Evolutionary conservation across 441 rosid species (phyloP).

Genomic region (Erodium texanum): DNA sequence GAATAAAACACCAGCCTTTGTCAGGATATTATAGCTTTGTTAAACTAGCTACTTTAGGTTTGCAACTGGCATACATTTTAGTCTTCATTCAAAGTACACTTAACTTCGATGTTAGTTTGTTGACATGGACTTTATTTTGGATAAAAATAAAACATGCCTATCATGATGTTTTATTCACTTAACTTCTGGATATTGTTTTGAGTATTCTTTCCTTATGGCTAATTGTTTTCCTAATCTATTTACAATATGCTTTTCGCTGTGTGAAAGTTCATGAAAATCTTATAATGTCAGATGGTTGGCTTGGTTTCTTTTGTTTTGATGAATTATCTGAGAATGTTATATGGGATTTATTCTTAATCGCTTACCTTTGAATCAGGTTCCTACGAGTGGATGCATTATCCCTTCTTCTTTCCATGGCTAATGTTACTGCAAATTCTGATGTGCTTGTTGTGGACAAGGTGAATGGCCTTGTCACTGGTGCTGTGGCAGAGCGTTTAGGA

Average conservation of each 20-base stretch:
- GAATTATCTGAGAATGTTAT: background rate
- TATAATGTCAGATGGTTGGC: background rate
- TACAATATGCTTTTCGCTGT: background rate
- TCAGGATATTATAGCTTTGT: background rate
- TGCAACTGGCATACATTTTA: background rate
- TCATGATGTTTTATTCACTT: background rate
- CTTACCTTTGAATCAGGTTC: slow-evolving; percentile 39
- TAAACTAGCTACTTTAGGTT: background rate
- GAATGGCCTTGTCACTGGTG: slow-evolving; percentile 89
- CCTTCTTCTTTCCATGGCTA: slow-evolving; percentile 75
- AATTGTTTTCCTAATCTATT: background rate
- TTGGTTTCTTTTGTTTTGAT: too few relatives aligned
- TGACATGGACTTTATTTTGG: background rate
- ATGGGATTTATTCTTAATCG: background rate
- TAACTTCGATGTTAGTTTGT: background rate
- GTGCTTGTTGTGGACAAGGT: slow-evolving; percentile 78
- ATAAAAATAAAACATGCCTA: background rate
- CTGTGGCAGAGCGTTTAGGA: slow-evolving; percentile 86
- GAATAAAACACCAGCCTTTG: background rate
- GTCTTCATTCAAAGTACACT: background rate
- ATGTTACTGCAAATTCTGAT: slow-evolving; percentile 59
- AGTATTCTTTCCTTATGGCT: background rate
- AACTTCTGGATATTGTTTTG: background rate
- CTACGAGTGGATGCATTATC: slow-evolving; percentile 71
- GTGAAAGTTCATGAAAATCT: background rate